Conservation (phyloP, 179 eudicot genomes). For the Amaranthus tricolor region DNA sequence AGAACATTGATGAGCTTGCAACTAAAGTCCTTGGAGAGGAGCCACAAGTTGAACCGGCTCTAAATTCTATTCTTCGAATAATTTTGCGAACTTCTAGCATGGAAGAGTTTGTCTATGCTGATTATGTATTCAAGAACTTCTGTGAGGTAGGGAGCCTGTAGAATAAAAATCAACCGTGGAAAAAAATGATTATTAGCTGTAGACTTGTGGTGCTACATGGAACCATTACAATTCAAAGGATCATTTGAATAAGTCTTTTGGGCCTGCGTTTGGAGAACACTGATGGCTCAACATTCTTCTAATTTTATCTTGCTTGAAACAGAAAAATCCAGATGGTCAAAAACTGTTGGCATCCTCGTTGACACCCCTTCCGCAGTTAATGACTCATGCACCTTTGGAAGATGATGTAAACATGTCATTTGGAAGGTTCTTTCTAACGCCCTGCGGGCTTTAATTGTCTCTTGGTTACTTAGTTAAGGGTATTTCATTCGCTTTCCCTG, state of each 20-base stretch:
- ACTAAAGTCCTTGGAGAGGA: conserved; percentile 88
- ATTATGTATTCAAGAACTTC: conserved; percentile 74
- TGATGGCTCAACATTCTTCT: background rate
- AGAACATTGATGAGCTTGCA: conserved; percentile 71
- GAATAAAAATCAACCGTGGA: background rate
- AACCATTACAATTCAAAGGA: background rate
- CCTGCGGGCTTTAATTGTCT: background rate
- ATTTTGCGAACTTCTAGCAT: conserved; percentile 80
- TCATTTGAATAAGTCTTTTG: background rate
- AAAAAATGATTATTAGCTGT: background rate
- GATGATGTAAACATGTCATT: conserved; percentile 92
- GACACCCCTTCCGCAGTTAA: conserved; percentile 69
- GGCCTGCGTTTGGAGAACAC: background rate
- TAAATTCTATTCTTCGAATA: conserved; percentile 76
- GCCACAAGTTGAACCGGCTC: conserved; percentile 73
- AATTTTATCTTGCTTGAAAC: conserved; percentile 26
- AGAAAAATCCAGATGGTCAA: conserved; percentile 90
- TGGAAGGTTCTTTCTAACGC: conserved; percentile 62
- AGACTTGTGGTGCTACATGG: background rate
- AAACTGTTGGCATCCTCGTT: conserved; percentile 76
- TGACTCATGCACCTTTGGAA: conserved; percentile 49
- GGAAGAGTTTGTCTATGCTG: conserved; percentile 88
- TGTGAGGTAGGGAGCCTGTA: conserved; percentile 61
- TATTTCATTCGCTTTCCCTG: background rate
- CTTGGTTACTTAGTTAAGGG: background rate